Evolutionary conservation across 73 alveolate species (phyloP).

Genomic region (Uronychia setigera): DNA sequence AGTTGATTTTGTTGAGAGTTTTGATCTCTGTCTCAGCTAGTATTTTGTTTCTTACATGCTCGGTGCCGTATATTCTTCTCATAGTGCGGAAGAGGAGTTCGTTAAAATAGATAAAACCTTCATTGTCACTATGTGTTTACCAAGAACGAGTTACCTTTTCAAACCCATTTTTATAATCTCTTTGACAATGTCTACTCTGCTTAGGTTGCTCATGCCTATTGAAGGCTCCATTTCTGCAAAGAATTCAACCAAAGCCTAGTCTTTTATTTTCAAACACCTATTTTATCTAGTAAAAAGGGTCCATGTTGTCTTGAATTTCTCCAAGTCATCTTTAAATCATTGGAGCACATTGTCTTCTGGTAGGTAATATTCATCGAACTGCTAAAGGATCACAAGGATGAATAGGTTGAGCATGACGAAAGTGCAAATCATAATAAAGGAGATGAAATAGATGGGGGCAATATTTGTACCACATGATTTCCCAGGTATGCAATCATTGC

Average conservation of each 20-base stretch:
- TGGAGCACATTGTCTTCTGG: constrained; percentile 62
- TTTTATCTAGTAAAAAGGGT: constrained; percentile 30
- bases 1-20: constrained; percentile 29
- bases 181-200: constrained; percentile 40
- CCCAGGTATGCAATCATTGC: constrained; percentile 16
- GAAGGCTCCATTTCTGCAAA: constrained; percentile 34
- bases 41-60: constrained; percentile 30
- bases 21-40: constrained; percentile 33
- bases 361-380: constrained; percentile 67
- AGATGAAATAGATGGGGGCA: constrained; percentile 46
- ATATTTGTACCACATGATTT: constrained; percentile 24
- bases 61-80: constrained; percentile 56
- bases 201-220: constrained; percentile 39
- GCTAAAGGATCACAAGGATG: constrained; percentile 65
- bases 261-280: constrained; percentile 43
- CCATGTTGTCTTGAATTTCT: constrained; percentile 34
- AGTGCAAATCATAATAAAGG: constrained; percentile 49
- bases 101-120: constrained; percentile 71
- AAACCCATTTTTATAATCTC: constrained; percentile 9
- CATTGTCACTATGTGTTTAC: constrained; percentile 54
- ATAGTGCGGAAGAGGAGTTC: constrained; percentile 62
- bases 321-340: constrained; percentile 55
- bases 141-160: too few species aligned
- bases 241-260: constrained; percentile 26
- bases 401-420: constrained; percentile 73